Evolutionary conservation across 2,329 filamentous ascomycete species (phyloP).

Genomic region (Neonectria sp.): DNA sequence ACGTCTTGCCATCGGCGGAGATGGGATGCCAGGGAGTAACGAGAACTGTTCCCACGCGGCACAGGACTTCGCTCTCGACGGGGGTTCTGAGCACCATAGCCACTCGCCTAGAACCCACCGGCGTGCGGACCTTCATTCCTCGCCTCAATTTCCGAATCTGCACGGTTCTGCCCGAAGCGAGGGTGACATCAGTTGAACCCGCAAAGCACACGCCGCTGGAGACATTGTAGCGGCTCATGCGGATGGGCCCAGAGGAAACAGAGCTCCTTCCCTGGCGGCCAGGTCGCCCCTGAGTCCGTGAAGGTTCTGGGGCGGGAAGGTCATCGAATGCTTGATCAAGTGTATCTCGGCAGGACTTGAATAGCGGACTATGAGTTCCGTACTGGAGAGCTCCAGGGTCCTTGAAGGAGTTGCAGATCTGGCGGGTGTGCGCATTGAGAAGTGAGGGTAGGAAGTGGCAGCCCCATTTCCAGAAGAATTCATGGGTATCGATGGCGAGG

Average conservation of each 20-base stretch:
- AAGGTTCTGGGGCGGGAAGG: conserved; percentile 61
- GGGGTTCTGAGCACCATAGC: conserved; percentile 66
- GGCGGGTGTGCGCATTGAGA: conserved; percentile 68
- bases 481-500: conserved; percentile 58
- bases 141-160: conserved; percentile 60
- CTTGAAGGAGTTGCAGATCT: conserved; percentile 75
- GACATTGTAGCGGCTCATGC: conserved; percentile 63
- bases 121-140: conserved; percentile 67
- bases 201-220: conserved; percentile 66
- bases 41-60: conserved; percentile 61
- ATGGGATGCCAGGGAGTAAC: conserved; percentile 76
- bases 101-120: conserved; percentile 64
- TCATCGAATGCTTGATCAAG: conserved; percentile 66
- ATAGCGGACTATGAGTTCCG: conserved; percentile 65
- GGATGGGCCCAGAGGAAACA: conserved; percentile 39
- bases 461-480: conserved; percentile 68
- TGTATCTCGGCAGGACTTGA: conserved; percentile 63
- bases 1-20: conserved; percentile 54
- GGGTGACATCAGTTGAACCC: conserved; percentile 61
- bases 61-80: conserved; percentile 59
- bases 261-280: not conserved
- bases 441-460: conserved; percentile 71
- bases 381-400: conserved; percentile 72
- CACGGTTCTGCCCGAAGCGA: conserved; percentile 58
- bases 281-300: conserved; percentile 30